Evolutionary conservation across 2,329 filamentous ascomycete genomes (phyloP).

Genomic region (Colletotrichum theobromicola): DNA sequence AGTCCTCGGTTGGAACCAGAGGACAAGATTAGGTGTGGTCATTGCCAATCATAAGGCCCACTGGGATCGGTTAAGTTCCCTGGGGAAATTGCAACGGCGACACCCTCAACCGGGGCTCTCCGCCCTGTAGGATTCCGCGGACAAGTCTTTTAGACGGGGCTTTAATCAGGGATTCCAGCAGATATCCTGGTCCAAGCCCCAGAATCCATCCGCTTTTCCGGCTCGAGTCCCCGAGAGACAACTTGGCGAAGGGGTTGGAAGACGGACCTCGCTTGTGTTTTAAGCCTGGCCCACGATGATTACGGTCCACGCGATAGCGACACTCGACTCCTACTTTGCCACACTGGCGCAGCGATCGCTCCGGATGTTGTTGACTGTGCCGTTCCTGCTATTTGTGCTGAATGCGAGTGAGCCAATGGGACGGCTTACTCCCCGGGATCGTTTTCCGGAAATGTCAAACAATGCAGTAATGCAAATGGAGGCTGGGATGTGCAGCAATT

Average conservation of each 20-base stretch:
- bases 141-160: background rate
- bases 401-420: background rate
- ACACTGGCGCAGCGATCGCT: background rate
- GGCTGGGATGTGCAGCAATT: background rate
- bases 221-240: background rate
- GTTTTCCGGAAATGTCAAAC: background rate
- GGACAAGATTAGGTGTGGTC: background rate
- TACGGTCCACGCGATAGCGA: background rate
- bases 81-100: background rate
- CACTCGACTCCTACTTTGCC: background rate
- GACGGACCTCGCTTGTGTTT: background rate
- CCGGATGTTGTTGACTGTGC: background rate
- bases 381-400: background rate
- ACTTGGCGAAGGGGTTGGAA: background rate
- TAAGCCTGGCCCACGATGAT: background rate
- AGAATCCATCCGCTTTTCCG: background rate
- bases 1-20: background rate
- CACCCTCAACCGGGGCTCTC: background rate
- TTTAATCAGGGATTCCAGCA: background rate
- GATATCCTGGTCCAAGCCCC: background rate
- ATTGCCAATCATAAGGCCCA: background rate
- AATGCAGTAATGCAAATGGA: background rate
- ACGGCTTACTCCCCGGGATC: background rate
- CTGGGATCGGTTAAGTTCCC: background rate
- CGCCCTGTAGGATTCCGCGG: background rate